Conservation (phyloP, 768 basidiomycete species). For the Terana coerulea region DNA sequence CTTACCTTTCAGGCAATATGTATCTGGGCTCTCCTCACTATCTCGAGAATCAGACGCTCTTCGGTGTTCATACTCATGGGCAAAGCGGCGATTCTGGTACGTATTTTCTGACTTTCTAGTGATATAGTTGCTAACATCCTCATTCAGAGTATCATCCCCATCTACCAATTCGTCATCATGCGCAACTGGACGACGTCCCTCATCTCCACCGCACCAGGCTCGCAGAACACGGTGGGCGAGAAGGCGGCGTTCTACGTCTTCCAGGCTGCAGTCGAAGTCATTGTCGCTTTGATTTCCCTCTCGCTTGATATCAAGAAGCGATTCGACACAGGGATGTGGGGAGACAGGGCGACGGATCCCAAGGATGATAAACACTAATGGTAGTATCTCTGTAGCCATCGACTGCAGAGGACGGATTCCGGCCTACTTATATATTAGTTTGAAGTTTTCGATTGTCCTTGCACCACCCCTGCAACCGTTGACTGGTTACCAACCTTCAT, state of each 20-base stretch:
- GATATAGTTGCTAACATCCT: neutral
- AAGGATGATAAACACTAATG: too few relatives aligned
- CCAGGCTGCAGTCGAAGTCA: constrained; percentile 14
- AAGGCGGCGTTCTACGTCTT: constrained; percentile 18
- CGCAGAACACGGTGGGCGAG: constrained; percentile 9
- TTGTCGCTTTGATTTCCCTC: neutral
- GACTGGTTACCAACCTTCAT: too few relatives aligned
- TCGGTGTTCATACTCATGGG: neutral
- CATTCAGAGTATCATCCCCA: neutral
- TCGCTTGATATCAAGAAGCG: neutral
- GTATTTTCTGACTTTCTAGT: neutral
- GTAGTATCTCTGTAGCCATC: too few relatives aligned
- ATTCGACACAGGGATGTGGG: constrained; percentile 2
- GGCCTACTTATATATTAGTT: too few relatives aligned
- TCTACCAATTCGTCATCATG: constrained; percentile 1
- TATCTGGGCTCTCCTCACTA: neutral
- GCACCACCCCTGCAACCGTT: too few relatives aligned
- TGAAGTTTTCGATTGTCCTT: too few relatives aligned
- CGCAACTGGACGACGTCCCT: neutral
- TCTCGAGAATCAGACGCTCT: neutral
- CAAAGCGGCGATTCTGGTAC: neutral
- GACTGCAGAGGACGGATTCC: too few relatives aligned
- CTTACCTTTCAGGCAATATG: neutral
- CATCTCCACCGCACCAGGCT: constrained; percentile 3
- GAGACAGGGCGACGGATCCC: neutral